Percentiles rank a stretch among this genome's conserved stretches.
Conservation (phyloP, 2,329 filamentous ascomycete species). For the Myriangium duriaei region DNA sequence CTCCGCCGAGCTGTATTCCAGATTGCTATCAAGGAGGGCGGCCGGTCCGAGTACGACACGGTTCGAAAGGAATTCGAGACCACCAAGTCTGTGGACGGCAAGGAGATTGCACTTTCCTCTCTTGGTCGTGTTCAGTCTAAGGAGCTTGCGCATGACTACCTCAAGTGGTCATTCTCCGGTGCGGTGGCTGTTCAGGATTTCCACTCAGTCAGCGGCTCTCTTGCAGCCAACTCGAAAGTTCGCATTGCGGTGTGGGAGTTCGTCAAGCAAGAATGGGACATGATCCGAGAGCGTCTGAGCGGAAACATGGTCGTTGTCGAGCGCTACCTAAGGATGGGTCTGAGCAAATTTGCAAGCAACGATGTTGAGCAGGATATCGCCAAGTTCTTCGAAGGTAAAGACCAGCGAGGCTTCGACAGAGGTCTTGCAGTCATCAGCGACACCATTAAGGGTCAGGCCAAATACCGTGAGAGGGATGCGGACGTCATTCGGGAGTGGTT, state of each 20-base stretch:
- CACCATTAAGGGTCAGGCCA: slow-evolving; percentile 69
- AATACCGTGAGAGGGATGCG: slow-evolving; percentile 68
- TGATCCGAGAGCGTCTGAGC: slow-evolving; percentile 57
- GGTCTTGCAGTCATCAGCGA: slow-evolving; percentile 77
- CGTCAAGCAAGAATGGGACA: slow-evolving; percentile 71
- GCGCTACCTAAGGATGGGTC: slow-evolving; percentile 66
- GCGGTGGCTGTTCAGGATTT: slow-evolving; percentile 78
- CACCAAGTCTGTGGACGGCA: slow-evolving; percentile 79
- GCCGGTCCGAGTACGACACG: slow-evolving; percentile 54
- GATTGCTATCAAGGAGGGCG: slow-evolving; percentile 62
- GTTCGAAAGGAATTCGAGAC: slow-evolving; percentile 76
- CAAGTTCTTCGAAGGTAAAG: slow-evolving; percentile 73
- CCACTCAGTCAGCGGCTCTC: slow-evolving; percentile 62
- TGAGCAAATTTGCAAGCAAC: slow-evolving; percentile 66
- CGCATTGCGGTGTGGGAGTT: slow-evolving; percentile 74
- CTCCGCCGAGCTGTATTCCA: slow-evolving; percentile 71
- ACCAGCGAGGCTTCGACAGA: slow-evolving; percentile 75
- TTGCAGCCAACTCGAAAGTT: slow-evolving; percentile 61
- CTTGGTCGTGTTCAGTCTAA: slow-evolving; percentile 61
- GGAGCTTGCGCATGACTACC: slow-evolving; percentile 53
- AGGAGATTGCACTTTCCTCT: slow-evolving; percentile 67
- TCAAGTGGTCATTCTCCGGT: slow-evolving; percentile 68
- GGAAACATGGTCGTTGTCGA: slow-evolving; percentile 80
- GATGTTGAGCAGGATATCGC: slow-evolving; percentile 63
- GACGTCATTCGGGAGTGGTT: slow-evolving; percentile 69